Evolutionary conservation across 2,329 filamentous ascomycete genomes (phyloP).

Genomic region (Pestalotiopsis sp.): DNA sequence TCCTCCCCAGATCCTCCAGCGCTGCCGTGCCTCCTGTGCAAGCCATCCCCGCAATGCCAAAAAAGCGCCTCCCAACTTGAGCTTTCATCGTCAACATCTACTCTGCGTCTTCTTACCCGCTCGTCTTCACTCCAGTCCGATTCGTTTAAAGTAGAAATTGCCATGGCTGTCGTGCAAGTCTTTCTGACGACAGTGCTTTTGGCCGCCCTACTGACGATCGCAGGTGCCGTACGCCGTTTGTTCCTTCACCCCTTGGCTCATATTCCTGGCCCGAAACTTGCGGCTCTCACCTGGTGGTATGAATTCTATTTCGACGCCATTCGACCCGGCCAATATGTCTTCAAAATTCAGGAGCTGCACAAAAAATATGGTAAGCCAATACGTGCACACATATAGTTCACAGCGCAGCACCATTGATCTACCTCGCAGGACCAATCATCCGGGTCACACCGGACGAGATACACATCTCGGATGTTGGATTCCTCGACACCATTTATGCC

Average conservation of each 20-base stretch:
- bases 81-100: slow-evolving; percentile 19
- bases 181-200: slow-evolving; percentile 24
- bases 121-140: slow-evolving; percentile 19
- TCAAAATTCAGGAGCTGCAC: slow-evolving; percentile 23
- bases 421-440: slow-evolving; percentile 27
- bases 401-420: not conserved
- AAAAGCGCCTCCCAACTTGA: slow-evolving; percentile 19
- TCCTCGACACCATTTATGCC: slow-evolving; percentile 25
- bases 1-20: too few relatives aligned
- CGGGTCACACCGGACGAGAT: slow-evolving; percentile 34
- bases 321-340: slow-evolving; percentile 20
- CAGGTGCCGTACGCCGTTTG: slow-evolving; percentile 1
- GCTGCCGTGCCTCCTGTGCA: not conserved
- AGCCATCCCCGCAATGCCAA: slow-evolving; percentile 7
- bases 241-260: slow-evolving; percentile 6
- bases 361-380: slow-evolving; percentile 23
- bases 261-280: slow-evolving; percentile 26
- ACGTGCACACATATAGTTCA: slow-evolving; percentile 15
- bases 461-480: slow-evolving; percentile 33
- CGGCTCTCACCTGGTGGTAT: slow-evolving; percentile 22
- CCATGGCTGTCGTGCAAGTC: slow-evolving; percentile 23
- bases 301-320: slow-evolving; percentile 27
- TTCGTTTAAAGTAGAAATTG: slow-evolving; percentile 21
- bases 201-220: slow-evolving; percentile 19
- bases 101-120: slow-evolving; percentile 12